Evolutionary conservation across 106 monocot genomes (phyloP), one percentile per base, ranked within the genome.

Genomic region (Dendrobium officinale): DNA sequence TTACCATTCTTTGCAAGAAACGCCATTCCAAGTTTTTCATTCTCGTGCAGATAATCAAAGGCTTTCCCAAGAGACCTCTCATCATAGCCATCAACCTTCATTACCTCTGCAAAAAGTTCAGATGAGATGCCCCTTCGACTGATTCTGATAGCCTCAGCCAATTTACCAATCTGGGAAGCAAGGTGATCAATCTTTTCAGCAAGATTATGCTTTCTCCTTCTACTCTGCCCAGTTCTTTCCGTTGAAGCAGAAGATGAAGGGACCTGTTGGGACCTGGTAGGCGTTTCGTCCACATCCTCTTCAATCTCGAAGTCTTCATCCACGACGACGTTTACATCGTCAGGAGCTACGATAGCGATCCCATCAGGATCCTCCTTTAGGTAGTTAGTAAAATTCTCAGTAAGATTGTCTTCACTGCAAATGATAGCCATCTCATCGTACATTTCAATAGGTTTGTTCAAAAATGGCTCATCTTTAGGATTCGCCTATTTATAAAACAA

Each of bases 381-480:
- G 37, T 33, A 77, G 16, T 55, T 75, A n/a, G 41, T 29, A 29
- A 49, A 2, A 41, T 19, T 64, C 6, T 55, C 73, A 0, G 5
- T 26, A 17, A 55, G 10, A 19, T 48, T 58, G 11, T 84, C 75
- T 61, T 84, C 77, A 7, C 77, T 55, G 70, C 80, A 84, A 19
- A 84, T 55, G 75, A 75, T 47, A 13, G 55, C 76, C 45, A 84
- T 84, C 58, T 84, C 84, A 77, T 80, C 80, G 20, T 84, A 84
- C 84, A 84, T 67, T 3, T 80, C 84, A 47, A 84, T 84, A 13
- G 18, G 55, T 80, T 83, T 86, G 67, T 86, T 86, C 33, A 83
- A 19, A 33, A 75, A 83, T 9, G 77, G 79, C 49, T 83, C 86
- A 55, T 86, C 86, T 70, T 56, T 83, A 45, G 86, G 86, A 80